Conservation (phyloP, 2,329 filamentous ascomycete species). For the Niveomyces coronatus region DNA sequence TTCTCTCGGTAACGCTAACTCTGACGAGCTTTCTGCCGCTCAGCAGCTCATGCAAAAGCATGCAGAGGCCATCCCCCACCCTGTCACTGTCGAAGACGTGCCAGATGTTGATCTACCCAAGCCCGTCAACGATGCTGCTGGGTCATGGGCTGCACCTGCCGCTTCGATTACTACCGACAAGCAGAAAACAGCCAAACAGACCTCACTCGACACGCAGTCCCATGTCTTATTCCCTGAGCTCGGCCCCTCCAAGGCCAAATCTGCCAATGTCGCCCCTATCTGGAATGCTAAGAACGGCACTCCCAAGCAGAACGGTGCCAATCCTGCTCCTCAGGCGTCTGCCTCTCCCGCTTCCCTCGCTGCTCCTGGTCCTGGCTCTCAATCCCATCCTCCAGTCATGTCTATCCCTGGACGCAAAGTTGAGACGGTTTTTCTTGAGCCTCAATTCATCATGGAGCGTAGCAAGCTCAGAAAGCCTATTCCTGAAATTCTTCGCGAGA, state of each 20-base stretch:
- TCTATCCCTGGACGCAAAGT: slow-evolving; percentile 73
- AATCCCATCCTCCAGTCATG: slow-evolving; percentile 43
- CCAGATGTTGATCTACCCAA: slow-evolving; percentile 67
- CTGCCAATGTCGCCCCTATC: slow-evolving; percentile 55
- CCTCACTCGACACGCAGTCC: slow-evolving; percentile 65
- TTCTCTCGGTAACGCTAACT: slow-evolving; percentile 20
- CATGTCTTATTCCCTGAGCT: slow-evolving; percentile 93
- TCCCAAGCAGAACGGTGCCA: slow-evolving; percentile 44
- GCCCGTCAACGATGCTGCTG: slow-evolving; percentile 33
- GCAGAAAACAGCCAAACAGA: slow-evolving; percentile 48
- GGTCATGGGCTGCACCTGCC: slow-evolving; percentile 37
- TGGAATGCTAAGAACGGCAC: slow-evolving; percentile 65
- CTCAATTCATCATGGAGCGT: slow-evolving; percentile 66
- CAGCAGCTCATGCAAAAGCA: slow-evolving; percentile 58
- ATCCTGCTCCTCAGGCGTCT: slow-evolving; percentile 44
- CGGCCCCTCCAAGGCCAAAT: slow-evolving; percentile 58
- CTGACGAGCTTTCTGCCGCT: slow-evolving; percentile 39
- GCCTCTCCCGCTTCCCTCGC: slow-evolving; percentile 52
- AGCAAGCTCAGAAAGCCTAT: slow-evolving; percentile 76
- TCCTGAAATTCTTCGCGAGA: slow-evolving; percentile 75
- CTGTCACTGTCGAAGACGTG: slow-evolving; percentile 69
- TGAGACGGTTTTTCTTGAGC: slow-evolving; percentile 64
- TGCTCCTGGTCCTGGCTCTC: slow-evolving; percentile 26
- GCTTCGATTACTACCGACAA: slow-evolving; percentile 59
- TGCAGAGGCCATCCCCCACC: slow-evolving; percentile 35